phyloP scores from a whole-genome alignment of 768 basidiomycete species.

The Kwoniella shandongensis region DNA sequence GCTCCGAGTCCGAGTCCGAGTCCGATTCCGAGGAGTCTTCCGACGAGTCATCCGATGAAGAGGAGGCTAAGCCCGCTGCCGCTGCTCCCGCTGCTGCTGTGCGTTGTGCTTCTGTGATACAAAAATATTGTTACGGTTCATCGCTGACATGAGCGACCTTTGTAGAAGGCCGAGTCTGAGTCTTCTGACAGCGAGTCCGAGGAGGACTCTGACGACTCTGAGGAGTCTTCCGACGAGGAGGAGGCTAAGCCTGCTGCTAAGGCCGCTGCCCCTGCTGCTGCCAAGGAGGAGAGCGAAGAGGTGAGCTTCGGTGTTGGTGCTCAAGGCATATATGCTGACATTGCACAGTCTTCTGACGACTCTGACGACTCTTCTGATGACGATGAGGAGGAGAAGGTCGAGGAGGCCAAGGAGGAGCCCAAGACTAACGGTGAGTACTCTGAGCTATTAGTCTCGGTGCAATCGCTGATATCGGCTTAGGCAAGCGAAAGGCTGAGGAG shows the following conservation, averaged over 20 bases:
- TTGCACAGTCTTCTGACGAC: constrained; percentile 27
- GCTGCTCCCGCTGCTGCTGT: constrained; percentile 38
- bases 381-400: constrained; percentile 33
- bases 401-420: constrained; percentile 38
- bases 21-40: constrained; percentile 27
- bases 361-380: constrained; percentile 29
- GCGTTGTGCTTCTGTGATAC: constrained; percentile 20
- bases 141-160: neutral
- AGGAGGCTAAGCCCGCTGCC: constrained; percentile 40
- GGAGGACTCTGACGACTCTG: constrained; percentile 46
- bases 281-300: constrained; percentile 34
- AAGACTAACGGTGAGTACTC: constrained; percentile 20
- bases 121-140: neutral
- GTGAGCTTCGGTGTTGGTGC: neutral
- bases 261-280: constrained; percentile 16
- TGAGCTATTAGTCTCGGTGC: constrained; percentile 8
- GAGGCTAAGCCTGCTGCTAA: constrained; percentile 43
- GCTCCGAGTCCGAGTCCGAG: constrained; percentile 34
- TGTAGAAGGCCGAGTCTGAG: constrained; percentile 50
- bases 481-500: constrained; percentile 80
- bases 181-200: constrained; percentile 41
- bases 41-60: constrained; percentile 45
- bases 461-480: constrained; percentile 47
- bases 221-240: constrained; percentile 56
- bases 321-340: neutral